Conservation (phyloP, 495 filamentous ascomycete genomes). For the Cudoniella acicularis region DNA sequence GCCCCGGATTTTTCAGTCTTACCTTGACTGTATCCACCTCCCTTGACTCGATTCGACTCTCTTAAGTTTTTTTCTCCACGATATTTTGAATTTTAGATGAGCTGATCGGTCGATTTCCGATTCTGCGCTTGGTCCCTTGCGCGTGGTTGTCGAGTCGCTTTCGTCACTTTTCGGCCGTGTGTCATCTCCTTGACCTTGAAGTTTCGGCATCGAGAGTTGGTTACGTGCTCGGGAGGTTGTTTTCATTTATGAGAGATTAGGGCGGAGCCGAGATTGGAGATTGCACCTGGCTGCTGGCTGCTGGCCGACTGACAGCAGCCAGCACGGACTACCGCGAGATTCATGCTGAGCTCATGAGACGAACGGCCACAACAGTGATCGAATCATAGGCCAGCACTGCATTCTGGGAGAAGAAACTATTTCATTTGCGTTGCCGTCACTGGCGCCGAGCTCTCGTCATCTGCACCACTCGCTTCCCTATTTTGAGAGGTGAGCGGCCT, state of each 20-base stretch:
- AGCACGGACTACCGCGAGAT: background rate
- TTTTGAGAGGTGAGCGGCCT: background rate
- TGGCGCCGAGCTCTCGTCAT: background rate
- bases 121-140: background rate
- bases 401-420: background rate
- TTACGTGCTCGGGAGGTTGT: conserved; percentile 6
- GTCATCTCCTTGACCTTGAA: background rate
- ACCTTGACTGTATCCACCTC: background rate
- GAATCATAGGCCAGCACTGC: background rate
- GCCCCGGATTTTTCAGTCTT: background rate
- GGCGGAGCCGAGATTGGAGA: conserved; percentile 4
- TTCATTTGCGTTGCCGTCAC: too few species aligned
- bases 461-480: background rate
- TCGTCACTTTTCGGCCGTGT: background rate
- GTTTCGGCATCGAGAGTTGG: conserved; percentile 9
- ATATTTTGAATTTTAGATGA: background rate
- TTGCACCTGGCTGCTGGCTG: too few species aligned
- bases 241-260: conserved; percentile 12
- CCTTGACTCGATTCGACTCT: background rate
- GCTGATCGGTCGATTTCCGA: background rate
- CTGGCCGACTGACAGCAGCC: background rate
- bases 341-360: background rate
- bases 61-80: background rate
- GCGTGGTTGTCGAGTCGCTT: too few species aligned
- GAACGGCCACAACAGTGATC: background rate